Conservation (phyloP, 2,329 filamentous ascomycete genomes). For the Colletotrichum sansevieriae region DNA sequence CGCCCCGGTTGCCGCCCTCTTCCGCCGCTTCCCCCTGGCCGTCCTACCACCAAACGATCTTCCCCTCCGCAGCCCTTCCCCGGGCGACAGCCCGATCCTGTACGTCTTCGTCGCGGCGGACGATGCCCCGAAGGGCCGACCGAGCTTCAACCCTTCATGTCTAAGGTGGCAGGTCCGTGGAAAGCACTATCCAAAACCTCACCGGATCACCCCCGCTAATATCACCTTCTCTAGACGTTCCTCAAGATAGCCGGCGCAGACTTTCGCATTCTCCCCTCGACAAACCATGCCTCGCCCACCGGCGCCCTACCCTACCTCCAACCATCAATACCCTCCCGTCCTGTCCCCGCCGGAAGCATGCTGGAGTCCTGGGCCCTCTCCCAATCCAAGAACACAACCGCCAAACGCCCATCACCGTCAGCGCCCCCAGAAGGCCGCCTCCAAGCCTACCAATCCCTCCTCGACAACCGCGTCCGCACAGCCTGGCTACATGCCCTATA, state of each 20-base stretch:
- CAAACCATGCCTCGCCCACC: conserved; percentile 92
- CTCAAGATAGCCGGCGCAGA: conserved; percentile 81
- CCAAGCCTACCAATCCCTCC: conserved; percentile 82
- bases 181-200: neutral
- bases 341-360: conserved; percentile 71
- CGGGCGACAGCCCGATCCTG: conserved; percentile 65
- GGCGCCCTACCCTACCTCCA: conserved; percentile 91
- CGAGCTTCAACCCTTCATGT: conserved; percentile 93
- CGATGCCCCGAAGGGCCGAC: conserved; percentile 71
- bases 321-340: conserved; percentile 58
- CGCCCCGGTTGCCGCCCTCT: conserved; percentile 81
- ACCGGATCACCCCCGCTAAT: conserved; percentile 5
- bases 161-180: conserved; percentile 91
- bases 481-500: conserved; percentile 93
- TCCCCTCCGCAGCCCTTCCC: conserved; percentile 70
- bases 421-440: conserved; percentile 60
- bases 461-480: conserved; percentile 82
- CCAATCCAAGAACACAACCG: conserved; percentile 44
- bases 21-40: conserved; percentile 84
- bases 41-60: conserved; percentile 82
- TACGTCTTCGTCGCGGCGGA: conserved; percentile 81
- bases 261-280: conserved; percentile 78
- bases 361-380: conserved; percentile 77
- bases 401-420: conserved; percentile 32
- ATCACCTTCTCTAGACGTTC: conserved; percentile 72